Percentiles rank a stretch among this genome's conserved stretches.
Conservation (phyloP, 1,284 basidiomycete species). For the Boletellus deceptivus region DNA sequence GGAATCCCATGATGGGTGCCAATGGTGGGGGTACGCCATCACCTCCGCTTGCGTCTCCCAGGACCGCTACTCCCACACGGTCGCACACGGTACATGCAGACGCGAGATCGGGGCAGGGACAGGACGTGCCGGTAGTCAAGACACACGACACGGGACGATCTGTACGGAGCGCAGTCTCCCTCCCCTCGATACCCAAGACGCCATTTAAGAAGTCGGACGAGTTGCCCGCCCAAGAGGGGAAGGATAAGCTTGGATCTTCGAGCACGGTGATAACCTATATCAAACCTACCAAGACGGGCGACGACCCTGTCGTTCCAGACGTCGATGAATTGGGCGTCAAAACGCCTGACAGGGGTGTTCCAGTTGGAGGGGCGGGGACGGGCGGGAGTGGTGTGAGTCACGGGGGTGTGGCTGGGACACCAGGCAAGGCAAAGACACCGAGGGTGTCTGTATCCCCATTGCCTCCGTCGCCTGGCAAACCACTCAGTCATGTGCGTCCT, state of each 20-base stretch:
- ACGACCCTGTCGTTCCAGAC: constrained; percentile 35
- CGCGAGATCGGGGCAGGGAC: constrained; percentile 19
- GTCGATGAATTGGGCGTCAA: constrained; percentile 64
- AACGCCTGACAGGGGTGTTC: constrained; percentile 28
- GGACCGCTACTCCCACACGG: constrained; percentile 30
- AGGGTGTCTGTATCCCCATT: constrained; percentile 33
- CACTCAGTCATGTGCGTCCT: constrained; percentile 81
- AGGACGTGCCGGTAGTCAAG: constrained; percentile 21
- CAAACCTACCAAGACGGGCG: constrained; percentile 50
- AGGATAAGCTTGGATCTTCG: constrained; percentile 43
- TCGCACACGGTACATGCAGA: constrained; percentile 10
- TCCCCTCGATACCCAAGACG: constrained; percentile 29
- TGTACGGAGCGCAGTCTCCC: constrained; percentile 26
- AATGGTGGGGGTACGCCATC: constrained; percentile 26
- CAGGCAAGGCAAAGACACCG: constrained; percentile 22
- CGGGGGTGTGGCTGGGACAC: constrained; percentile 18
- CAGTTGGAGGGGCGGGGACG: constrained; percentile 16
- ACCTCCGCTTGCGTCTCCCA: constrained; percentile 37
- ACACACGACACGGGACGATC: constrained; percentile 33
- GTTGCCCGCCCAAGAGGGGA: constrained; percentile 10
- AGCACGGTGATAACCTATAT: constrained; percentile 52
- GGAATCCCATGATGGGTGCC: constrained; percentile 44
- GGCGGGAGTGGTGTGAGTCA: constrained; percentile 4
- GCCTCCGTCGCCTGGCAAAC: constrained; percentile 51
- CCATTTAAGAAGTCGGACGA: constrained; percentile 24